These are phyloP conservation scores for Exserohilum rostratum DNA, from an alignment of 2,329 filamentous ascomycete species.

Conservation along the genomic window DNA sequence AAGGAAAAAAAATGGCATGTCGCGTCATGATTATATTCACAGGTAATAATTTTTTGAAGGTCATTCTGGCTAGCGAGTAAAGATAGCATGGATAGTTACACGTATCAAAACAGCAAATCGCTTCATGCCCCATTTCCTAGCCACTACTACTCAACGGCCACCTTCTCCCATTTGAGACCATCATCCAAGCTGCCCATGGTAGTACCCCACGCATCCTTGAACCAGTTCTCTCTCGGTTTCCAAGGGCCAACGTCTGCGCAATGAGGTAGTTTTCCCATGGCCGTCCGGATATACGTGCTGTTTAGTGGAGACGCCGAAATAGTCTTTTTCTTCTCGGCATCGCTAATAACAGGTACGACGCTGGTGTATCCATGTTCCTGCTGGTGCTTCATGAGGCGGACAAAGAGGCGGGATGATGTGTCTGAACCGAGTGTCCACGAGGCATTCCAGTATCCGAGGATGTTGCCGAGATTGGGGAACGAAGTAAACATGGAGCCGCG, in stretches of 20 bases:
- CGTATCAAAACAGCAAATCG: no score
- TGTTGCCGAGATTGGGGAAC: constrained; percentile 65
- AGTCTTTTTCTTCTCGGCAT: constrained; percentile 48
- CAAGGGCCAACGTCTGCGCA: constrained; percentile 54
- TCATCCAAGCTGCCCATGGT: constrained; percentile 51
- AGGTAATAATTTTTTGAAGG: no score
- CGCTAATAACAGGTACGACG: constrained; percentile 54
- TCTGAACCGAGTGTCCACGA: constrained; percentile 70
- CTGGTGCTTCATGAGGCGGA: constrained; percentile 61
- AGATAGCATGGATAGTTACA: no score
- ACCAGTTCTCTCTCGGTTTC: constrained; percentile 53
- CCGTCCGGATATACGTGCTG: constrained; percentile 59
- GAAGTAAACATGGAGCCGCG: constrained; percentile 66
- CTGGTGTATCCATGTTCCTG: constrained; percentile 49
- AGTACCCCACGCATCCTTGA: constrained; percentile 52
- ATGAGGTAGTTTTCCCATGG: constrained; percentile 52
- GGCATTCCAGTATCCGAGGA: constrained; percentile 65
- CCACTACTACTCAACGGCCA: constrained; percentile 7
- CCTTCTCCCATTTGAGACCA: constrained; percentile 47
- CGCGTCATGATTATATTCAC: no score
- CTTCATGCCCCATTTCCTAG: no score
- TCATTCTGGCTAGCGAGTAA: no score
- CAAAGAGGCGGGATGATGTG: constrained; percentile 56
- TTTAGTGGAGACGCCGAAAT: constrained; percentile 53
- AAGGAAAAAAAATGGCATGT: no score